phyloP scores from a whole-genome alignment of 2,329 filamentous ascomycete species.

The Scedosporium minutisporum region DNA sequence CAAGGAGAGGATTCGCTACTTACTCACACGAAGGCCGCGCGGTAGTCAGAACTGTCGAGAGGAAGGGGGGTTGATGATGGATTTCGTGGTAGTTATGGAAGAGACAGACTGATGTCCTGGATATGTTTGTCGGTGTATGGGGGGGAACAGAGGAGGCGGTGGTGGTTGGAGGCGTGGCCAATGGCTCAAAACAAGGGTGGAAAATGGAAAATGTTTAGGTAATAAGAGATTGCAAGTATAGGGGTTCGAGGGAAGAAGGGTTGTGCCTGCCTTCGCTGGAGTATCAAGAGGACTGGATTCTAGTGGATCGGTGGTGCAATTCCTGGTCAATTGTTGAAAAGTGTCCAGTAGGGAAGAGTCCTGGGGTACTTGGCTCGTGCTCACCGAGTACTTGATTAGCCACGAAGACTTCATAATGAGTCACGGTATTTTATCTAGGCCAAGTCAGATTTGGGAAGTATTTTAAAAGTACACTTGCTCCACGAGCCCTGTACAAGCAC shows the following conservation, averaged over 20 bases:
- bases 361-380: neutral
- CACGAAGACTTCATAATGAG: neutral
- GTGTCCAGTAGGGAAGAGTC: constrained; percentile 3
- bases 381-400: neutral
- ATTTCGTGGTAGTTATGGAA: neutral
- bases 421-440: neutral
- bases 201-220: constrained; percentile 1
- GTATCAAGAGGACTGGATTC: neutral
- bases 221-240: neutral
- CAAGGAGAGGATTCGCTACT: neutral
- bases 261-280: neutral
- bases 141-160: neutral
- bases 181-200: constrained; percentile 3
- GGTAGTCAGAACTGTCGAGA: constrained; percentile 2
- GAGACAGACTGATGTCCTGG: neutral
- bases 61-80: constrained; percentile 1
- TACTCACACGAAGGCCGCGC: neutral
- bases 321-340: constrained; percentile 1
- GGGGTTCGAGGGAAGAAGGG: neutral
- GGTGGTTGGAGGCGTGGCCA: constrained; percentile 3
- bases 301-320: neutral
- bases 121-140: constrained; percentile 7
- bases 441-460: neutral
- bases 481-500: neutral
- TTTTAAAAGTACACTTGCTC: neutral